These are phyloP conservation scores for Soucietia sequanensis DNA, from an alignment of 805 yeast genomes.

Conservation along the genomic window DNA sequence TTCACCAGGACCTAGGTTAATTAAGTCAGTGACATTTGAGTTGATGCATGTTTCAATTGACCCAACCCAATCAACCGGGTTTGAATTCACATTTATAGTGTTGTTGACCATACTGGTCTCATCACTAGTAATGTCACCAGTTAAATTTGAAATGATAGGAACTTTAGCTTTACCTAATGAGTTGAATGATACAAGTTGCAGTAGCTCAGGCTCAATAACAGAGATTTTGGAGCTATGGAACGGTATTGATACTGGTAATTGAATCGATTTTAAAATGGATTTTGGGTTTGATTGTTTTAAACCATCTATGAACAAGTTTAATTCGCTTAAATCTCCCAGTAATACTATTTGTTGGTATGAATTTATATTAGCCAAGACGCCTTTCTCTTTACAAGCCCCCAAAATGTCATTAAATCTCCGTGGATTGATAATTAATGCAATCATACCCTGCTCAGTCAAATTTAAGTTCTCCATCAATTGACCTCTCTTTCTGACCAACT, in stretches of 20 bases:
- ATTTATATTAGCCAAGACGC: conserved; percentile 48
- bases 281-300: conserved; percentile 11
- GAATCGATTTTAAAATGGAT: conserved; percentile 22
- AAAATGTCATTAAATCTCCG: conserved; percentile 18
- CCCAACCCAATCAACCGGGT: conserved; percentile 45
- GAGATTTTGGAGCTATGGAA: conserved; percentile 46
- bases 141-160: conserved; percentile 40
- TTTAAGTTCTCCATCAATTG: conserved; percentile 36
- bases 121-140: conserved; percentile 10
- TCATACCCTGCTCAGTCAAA: conserved; percentile 31
- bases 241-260: conserved; percentile 48
- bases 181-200: conserved; percentile 12
- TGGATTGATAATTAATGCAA: conserved; percentile 31
- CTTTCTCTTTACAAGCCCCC: conserved; percentile 13
- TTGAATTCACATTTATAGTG: conserved; percentile 38
- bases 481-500: conserved; percentile 46
- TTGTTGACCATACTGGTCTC: conserved; percentile 24
- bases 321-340: conserved; percentile 35
- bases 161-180: conserved; percentile 6
- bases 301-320: conserved; percentile 21
- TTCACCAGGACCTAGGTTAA: conserved; percentile 41
- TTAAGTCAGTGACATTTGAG: conserved; percentile 15
- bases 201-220: conserved; percentile 35
- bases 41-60: conserved; percentile 26
- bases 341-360: conserved; percentile 41